Conservation (phyloP, 352 stramenopile species). For the Phytopythium boreale region DNA sequence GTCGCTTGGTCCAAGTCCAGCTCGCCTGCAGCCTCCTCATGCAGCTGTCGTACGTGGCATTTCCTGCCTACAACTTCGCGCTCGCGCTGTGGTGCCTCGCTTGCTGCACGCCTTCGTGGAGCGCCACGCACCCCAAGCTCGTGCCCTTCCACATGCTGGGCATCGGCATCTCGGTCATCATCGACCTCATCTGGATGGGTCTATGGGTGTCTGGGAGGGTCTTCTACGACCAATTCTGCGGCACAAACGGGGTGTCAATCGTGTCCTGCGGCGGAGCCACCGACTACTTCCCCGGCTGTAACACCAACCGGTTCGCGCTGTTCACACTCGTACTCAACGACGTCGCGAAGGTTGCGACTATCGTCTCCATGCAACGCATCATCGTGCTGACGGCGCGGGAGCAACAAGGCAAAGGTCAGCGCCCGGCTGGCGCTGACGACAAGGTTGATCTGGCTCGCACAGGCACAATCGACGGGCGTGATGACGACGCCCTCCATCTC, state of each 20-base stretch:
- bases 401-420: background rate
- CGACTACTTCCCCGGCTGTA: conserved; percentile 64
- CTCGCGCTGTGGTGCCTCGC: conserved; percentile 67
- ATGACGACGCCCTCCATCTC: background rate
- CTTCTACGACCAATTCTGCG: conserved; percentile 78
- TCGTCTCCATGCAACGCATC: conserved; percentile 44
- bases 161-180: conserved; percentile 54
- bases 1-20: conserved; percentile 40
- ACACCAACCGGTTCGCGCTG: conserved; percentile 68
- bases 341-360: conserved; percentile 42
- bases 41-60: conserved; percentile 82
- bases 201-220: conserved; percentile 70
- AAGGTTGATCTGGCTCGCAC: background rate
- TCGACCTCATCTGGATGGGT: conserved; percentile 72
- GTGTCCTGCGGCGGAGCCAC: conserved; percentile 59
- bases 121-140: conserved; percentile 40
- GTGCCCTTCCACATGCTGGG: conserved; percentile 48
- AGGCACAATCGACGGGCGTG: background rate
- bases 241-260: conserved; percentile 51
- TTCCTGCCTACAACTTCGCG: conserved; percentile 77
- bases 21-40: conserved; percentile 61
- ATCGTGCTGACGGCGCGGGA: conserved; percentile 18
- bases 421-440: background rate
- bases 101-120: conserved; percentile 50
- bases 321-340: conserved; percentile 61